A percentile compares a stretch with the other conserved stretches of the same genome.
Conservation (phyloP, 2,329 filamentous ascomycete genomes). For the Aspergillus sp. region DNA sequence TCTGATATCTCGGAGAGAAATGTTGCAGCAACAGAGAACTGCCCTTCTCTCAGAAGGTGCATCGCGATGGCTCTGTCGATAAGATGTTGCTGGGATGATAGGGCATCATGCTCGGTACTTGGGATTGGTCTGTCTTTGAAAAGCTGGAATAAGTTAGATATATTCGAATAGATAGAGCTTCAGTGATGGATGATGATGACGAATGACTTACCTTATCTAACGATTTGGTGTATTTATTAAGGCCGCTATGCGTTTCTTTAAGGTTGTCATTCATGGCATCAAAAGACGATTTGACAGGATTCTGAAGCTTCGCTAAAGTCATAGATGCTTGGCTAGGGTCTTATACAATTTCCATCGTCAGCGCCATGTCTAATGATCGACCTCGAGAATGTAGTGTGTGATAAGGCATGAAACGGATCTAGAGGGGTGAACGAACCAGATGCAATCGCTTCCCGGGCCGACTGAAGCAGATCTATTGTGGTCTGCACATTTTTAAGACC, state of each 20-base stretch:
- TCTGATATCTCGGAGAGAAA: constrained; percentile 70
- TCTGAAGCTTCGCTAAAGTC: constrained; percentile 78
- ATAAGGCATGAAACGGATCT: not conserved
- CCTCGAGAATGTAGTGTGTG: not conserved
- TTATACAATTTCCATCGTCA: constrained; percentile 18
- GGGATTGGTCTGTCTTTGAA: constrained; percentile 66
- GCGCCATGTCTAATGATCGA: not conserved
- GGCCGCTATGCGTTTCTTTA: constrained; percentile 75
- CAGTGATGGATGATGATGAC: not conserved
- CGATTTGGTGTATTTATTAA: constrained; percentile 79
- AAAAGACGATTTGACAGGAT: constrained; percentile 74
- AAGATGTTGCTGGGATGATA: constrained; percentile 68
- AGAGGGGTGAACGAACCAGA: constrained; percentile 49
- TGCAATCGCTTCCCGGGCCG: constrained; percentile 69
- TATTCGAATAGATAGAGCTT: not conserved
- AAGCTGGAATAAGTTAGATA: constrained; percentile 39
- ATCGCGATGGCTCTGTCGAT: constrained; percentile 94
- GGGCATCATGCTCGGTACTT: constrained; percentile 73
- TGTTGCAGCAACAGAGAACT: constrained; percentile 80
- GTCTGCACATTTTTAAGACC: constrained; percentile 76
- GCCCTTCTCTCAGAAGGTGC: constrained; percentile 91
- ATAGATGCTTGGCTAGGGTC: constrained; percentile 68
- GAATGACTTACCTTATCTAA: constrained; percentile 64
- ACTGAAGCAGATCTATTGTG: constrained; percentile 71
- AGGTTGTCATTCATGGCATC: constrained; percentile 76